A percentile compares a stretch with the other conserved stretches of the same genome.
These are phyloP conservation scores for Malassezia cuniculi DNA, from an alignment of 1,284 basidiomycete genomes.

Conservation along the genomic window DNA sequence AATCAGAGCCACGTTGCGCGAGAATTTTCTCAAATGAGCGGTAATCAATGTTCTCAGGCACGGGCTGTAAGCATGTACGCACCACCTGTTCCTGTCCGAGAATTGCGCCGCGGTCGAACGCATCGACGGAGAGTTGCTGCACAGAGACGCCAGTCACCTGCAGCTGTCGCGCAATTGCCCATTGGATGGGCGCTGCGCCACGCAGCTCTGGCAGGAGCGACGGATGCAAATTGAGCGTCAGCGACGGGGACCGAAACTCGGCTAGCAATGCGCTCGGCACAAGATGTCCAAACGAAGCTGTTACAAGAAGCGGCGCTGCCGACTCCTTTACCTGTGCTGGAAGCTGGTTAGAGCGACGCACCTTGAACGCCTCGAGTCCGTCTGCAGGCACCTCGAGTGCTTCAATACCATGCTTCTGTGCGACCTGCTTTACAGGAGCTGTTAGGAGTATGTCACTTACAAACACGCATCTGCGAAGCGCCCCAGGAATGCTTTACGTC, in stretches of 20 bases:
- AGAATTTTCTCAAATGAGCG: conserved; percentile 5
- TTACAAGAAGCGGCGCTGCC: conserved; percentile 54
- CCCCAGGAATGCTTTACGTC: conserved; percentile 41
- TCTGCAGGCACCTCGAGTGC: conserved; percentile 14
- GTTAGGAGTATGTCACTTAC: conserved; percentile 1
- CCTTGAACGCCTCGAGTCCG: conserved; percentile 15
- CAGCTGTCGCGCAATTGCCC: conserved; percentile 51
- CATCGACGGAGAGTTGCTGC: conserved; percentile 22
- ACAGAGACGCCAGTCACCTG: conserved; percentile 23
- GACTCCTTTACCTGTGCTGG: conserved; percentile 12
- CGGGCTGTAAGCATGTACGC: background rate
- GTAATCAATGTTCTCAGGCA: conserved; percentile 1
- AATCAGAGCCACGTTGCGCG: conserved; percentile 51
- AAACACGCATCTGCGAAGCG: conserved; percentile 25
- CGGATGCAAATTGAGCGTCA: conserved; percentile 80
- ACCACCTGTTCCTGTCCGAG: conserved; percentile 6
- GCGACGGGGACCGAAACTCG: conserved; percentile 53
- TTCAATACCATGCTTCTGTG: conserved; percentile 13
- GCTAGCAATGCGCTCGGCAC: conserved; percentile 57
- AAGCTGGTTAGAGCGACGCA: conserved; percentile 6
- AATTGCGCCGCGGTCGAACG: conserved; percentile 25
- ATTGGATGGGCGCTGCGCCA: conserved; percentile 85
- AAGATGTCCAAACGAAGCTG: conserved; percentile 84
- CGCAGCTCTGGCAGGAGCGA: conserved; percentile 76
- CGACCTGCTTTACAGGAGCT: conserved; percentile 28